Evolutionary conservation across 805 yeast species (phyloP), one percentile per base, ranked within the genome.

Genomic region (Candida insectorum): DNA sequence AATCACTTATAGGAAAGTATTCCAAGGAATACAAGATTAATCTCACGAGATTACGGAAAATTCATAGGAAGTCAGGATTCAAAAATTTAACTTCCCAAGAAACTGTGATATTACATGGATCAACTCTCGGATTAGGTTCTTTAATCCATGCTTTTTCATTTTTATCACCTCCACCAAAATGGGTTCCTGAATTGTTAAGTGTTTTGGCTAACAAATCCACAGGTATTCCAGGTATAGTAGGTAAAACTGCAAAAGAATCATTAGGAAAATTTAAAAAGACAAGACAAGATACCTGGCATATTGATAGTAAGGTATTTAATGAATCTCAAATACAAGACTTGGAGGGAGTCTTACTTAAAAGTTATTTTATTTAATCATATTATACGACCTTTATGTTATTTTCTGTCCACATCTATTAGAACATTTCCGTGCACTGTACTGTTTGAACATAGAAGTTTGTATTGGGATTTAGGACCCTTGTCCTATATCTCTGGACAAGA

Each of bases 231-330:
- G 97, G 97, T 6, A 54, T 79, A 33, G 77, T 84, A 18, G 96
- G 96, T 1, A 75, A 81, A 34, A 75, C 95, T 1, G 94, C 96
- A 5, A 91, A 91, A 56, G 80, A 79, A 20, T 73, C 77, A 2
- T 68, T 91, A 31, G 81, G 95, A 43, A 81, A 78, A 42, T 93
- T 93, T 63, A 91, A 89, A 56, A 88, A 88, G 63, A 78, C 86
- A 5, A 75, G 97, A 44, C 94, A 89, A 38, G 98, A 91, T 49
- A 87, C 97, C 0, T 91, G 98, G 98, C 95, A 85, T 49, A 75
- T 87, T 39, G 98, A 91, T 54, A 73, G 83, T 40, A 69, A 69
- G 44, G 77, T 73, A 10, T 93, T 91, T 55, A 77, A 79, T 6
- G 76, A 72, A 30, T 85, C 81, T 4, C 94, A 91, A 57, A 65